These are phyloP conservation scores for Candida arabinofermentans DNA, from an alignment of 805 yeast genomes.

Conservation along the genomic window DNA sequence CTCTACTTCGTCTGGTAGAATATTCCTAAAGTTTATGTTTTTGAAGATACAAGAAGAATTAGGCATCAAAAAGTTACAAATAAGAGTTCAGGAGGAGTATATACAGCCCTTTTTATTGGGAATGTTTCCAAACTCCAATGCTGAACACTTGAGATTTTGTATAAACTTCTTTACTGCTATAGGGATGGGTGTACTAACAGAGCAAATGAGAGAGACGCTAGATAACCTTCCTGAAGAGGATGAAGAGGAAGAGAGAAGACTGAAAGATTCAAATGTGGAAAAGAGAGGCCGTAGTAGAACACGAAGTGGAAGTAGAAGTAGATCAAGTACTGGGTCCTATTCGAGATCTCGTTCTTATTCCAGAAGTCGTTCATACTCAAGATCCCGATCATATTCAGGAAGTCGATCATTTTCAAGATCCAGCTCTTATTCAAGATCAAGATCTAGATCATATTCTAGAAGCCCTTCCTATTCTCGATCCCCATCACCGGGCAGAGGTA, in stretches of 20 bases:
- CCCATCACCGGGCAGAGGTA: neutral
- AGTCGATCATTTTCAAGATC: slow-evolving; percentile 10
- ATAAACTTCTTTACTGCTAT: slow-evolving; percentile 93
- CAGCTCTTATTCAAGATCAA: slow-evolving; percentile 10
- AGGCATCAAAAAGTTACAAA: slow-evolving; percentile 51
- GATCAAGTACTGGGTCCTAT: slow-evolving; percentile 4
- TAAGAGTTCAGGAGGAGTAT: slow-evolving; percentile 49
- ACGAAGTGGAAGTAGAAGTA: neutral
- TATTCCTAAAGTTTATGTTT: slow-evolving; percentile 75
- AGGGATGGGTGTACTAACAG: slow-evolving; percentile 81
- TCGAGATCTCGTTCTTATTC: slow-evolving; percentile 7
- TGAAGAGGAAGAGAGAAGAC: slow-evolving; percentile 7
- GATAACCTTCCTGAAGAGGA: slow-evolving; percentile 19
- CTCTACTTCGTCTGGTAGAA: slow-evolving; percentile 77
- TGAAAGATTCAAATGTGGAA: slow-evolving; percentile 6
- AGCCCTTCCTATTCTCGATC: slow-evolving; percentile 9
- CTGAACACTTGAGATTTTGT: slow-evolving; percentile 62
- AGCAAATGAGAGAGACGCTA: slow-evolving; percentile 59
- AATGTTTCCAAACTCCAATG: slow-evolving; percentile 58
- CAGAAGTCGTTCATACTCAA: slow-evolving; percentile 8
- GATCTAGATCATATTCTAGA: slow-evolving; percentile 13
- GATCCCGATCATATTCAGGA: slow-evolving; percentile 9
- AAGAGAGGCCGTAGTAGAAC: slow-evolving; percentile 2
- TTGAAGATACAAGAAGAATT: slow-evolving; percentile 75
- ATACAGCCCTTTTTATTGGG: slow-evolving; percentile 48